phyloP scores from a whole-genome alignment of 805 yeast genomes.

The Candida sanyiensis region DNA sequence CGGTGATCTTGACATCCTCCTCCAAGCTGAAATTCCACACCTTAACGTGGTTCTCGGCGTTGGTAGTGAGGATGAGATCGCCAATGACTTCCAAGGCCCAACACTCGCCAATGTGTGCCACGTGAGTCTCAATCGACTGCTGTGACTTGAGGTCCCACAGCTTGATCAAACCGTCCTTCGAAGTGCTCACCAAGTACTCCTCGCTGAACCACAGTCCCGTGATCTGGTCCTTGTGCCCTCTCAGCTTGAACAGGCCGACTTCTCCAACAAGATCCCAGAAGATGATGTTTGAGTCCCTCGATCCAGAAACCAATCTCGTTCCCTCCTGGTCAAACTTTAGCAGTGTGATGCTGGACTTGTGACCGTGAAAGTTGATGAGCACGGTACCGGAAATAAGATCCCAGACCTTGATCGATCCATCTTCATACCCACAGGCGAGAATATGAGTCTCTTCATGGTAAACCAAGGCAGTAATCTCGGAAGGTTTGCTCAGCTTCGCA shows the following conservation, averaged over 20 bases:
- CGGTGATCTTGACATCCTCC: conserved; percentile 41
- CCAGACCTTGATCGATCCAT: conserved; percentile 90
- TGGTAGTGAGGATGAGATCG: conserved; percentile 56
- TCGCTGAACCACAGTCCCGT: conserved; percentile 58
- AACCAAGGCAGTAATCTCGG: conserved; percentile 57
- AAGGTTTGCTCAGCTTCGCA: conserved; percentile 53
- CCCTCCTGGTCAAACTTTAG: conserved; percentile 75
- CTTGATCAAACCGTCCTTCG: conserved; percentile 88
- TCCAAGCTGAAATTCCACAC: conserved; percentile 71
- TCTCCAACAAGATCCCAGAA: conserved; percentile 96
- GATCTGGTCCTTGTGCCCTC: conserved; percentile 85
- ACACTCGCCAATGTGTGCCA: conserved; percentile 90
- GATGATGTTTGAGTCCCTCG: conserved; percentile 76
- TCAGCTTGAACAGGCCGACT: conserved; percentile 76
- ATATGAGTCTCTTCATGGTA: conserved; percentile 58
- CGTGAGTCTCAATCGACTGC: conserved; percentile 90
- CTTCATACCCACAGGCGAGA: conserved; percentile 83
- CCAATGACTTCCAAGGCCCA: conserved; percentile 65
- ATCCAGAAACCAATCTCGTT: conserved; percentile 80
- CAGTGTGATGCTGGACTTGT: conserved; percentile 67
- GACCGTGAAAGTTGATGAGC: conserved; percentile 84
- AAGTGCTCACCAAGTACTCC: conserved; percentile 67
- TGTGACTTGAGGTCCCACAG: conserved; percentile 89
- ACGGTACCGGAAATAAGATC: conserved; percentile 78
- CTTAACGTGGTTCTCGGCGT: conserved; percentile 76